These are phyloP conservation scores for Decorospora gaudefroyi DNA, from an alignment of 2,329 filamentous ascomycete species.

Conservation along the genomic window DNA sequence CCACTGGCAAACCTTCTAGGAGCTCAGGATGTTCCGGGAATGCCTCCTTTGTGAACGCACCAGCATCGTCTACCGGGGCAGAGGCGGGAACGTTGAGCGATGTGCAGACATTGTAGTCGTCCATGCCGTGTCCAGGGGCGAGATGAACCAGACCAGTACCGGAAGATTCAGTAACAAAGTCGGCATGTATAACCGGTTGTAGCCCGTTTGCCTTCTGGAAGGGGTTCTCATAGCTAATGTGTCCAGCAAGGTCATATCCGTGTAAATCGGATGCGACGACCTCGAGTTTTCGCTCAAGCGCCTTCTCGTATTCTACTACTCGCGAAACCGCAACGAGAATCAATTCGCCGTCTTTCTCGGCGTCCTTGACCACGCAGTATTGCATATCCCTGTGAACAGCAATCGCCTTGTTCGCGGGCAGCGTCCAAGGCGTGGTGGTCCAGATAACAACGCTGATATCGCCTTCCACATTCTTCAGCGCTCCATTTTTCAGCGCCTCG, in stretches of 20 bases:
- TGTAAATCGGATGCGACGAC: slow-evolving; percentile 62
- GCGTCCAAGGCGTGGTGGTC: slow-evolving; percentile 98
- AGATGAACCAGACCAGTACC: slow-evolving; percentile 94
- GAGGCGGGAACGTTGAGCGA: slow-evolving; percentile 70
- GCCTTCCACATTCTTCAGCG: slow-evolving; percentile 33
- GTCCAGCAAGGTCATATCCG: slow-evolving; percentile 67
- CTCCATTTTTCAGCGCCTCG: slow-evolving; percentile 48
- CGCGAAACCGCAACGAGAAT: slow-evolving; percentile 74
- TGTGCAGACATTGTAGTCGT: slow-evolving; percentile 86
- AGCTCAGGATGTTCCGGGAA: slow-evolving; percentile 69
- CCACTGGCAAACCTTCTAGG: slow-evolving; percentile 73
- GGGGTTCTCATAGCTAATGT: slow-evolving; percentile 69
- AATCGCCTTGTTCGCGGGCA: slow-evolving; percentile 90
- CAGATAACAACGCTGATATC: slow-evolving; percentile 81
- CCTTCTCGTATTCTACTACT: slow-evolving; percentile 57
- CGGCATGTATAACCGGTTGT: slow-evolving; percentile 77
- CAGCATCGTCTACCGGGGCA: slow-evolving; percentile 81
- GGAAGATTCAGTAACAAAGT: slow-evolving; percentile 88
- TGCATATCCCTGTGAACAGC: slow-evolving; percentile 75
- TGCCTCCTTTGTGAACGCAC: slow-evolving; percentile 78
- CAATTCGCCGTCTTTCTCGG: slow-evolving; percentile 53
- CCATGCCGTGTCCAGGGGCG: slow-evolving; percentile 93
- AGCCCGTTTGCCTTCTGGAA: slow-evolving; percentile 64
- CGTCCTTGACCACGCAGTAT: slow-evolving; percentile 67
- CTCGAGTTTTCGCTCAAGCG: slow-evolving; percentile 44